Conservation (phyloP, 352 stramenopile genomes). For the Pythium aquatile region DNA sequence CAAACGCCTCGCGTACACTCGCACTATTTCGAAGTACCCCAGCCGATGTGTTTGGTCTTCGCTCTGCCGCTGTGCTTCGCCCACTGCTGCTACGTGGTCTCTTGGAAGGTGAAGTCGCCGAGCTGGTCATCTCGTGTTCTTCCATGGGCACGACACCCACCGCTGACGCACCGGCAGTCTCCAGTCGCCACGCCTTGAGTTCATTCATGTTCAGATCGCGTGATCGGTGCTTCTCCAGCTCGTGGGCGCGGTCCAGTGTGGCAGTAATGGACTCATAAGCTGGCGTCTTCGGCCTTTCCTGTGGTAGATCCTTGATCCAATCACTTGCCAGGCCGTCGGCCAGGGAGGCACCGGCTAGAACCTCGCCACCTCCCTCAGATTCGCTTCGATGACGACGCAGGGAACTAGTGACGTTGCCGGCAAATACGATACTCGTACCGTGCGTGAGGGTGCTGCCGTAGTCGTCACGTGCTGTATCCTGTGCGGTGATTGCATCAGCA, state of each 20-base stretch:
- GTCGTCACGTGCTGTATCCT: conserved; percentile 33
- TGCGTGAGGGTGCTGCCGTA: conserved; percentile 84
- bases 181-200: conserved; percentile 63
- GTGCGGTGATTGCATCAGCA: not conserved
- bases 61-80: conserved; percentile 19
- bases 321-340: conserved; percentile 8
- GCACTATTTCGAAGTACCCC: conserved; percentile 39
- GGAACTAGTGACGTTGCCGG: conserved; percentile 84
- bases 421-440: conserved; percentile 85
- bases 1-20: conserved; percentile 53
- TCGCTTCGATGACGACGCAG: conserved; percentile 70
- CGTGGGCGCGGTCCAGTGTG: conserved; percentile 65
- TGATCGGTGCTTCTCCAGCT: conserved; percentile 69
- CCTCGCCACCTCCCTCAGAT: conserved; percentile 31
- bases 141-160: conserved; percentile 35
- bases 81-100: conserved; percentile 17
- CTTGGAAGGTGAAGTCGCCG: conserved; percentile 22
- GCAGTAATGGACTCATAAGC: conserved; percentile 74
- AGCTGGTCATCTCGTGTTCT: conserved; percentile 25
- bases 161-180: conserved; percentile 41
- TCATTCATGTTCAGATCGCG: conserved; percentile 65
- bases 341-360: not conserved
- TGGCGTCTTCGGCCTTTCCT: conserved; percentile 53
- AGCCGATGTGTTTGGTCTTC: conserved; percentile 52
- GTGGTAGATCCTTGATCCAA: not conserved